phyloP scores from a whole-genome alignment of 768 basidiomycete genomes.

The Trametes maxima region DNA sequence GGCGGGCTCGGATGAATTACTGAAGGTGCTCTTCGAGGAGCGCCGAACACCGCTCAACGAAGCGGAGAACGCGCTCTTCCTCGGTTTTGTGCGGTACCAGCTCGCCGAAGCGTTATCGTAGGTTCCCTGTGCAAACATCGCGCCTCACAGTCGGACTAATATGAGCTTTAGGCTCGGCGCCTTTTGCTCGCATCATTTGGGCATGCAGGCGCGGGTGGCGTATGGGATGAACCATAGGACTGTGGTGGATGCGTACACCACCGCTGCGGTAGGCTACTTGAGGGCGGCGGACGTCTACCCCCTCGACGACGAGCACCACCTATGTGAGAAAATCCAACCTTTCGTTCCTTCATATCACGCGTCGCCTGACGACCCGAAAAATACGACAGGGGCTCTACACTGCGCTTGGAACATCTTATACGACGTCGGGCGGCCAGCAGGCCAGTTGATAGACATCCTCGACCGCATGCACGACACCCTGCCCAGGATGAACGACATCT shows the following conservation, averaged over 20 bases:
- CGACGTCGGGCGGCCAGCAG: neutral
- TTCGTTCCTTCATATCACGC: neutral
- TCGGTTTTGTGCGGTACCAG: conserved; percentile 11
- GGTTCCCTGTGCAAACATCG: too few relatives aligned
- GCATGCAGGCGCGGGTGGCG: neutral
- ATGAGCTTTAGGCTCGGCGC: neutral
- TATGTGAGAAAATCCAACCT: too few relatives aligned
- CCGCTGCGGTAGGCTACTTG: neutral
- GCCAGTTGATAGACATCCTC: neutral
- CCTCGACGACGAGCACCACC: conserved; percentile 16
- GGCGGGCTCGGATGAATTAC: neutral
- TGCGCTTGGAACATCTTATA: neutral
- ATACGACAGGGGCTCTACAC: neutral
- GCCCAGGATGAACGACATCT: neutral
- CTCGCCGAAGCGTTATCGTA: conserved; percentile 11
- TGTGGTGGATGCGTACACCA: neutral
- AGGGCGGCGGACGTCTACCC: neutral
- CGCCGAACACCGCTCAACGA: neutral
- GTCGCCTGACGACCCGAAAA: neutral
- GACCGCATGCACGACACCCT: neutral
- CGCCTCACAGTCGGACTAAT: neutral
- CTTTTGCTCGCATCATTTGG: neutral
- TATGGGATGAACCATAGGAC: neutral
- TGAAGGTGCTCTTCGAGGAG: neutral
- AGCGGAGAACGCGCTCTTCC: neutral